A percentile compares a stretch with the other conserved stretches of the same genome.
Conservation (phyloP, 345 rosid species). For the Carallia pectinifolia region DNA sequence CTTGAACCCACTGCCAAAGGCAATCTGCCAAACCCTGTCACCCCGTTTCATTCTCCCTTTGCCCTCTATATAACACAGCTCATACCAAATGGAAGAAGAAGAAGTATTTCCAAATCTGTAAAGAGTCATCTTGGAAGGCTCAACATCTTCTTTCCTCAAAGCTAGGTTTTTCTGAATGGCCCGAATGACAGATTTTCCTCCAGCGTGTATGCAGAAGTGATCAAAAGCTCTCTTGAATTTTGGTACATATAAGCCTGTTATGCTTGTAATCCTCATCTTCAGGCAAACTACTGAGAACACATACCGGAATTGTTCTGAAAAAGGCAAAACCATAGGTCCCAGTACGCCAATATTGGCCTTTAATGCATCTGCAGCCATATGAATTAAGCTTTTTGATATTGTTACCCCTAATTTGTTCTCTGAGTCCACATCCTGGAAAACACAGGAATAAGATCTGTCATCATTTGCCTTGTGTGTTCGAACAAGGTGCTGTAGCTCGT, state of each 20-base stretch:
- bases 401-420: background rate
- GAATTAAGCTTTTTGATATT: background rate
- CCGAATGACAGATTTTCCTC: constrained; percentile 12
- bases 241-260: background rate
- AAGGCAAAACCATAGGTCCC: constrained; percentile 12
- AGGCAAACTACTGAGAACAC: background rate
- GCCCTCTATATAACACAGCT: constrained; percentile 1
- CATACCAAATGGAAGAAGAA: constrained; percentile 9
- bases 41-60: constrained; percentile 14
- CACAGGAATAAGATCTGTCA: background rate
- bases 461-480: constrained; percentile 3
- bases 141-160: constrained; percentile 6
- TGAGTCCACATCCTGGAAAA: constrained; percentile 6
- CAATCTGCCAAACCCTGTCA: constrained; percentile 14
- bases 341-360: background rate
- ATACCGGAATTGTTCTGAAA: constrained; percentile 8
- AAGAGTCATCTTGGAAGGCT: constrained; percentile 14
- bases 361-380: background rate
- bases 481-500: constrained; percentile 12
- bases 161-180: constrained; percentile 9
- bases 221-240: constrained; percentile 10
- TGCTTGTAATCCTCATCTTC: background rate
- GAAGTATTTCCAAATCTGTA: constrained; percentile 17
- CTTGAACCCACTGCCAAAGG: constrained; percentile 7
- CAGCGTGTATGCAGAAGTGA: constrained; percentile 17